Evolutionary conservation across 768 basidiomycete genomes (phyloP).

Genomic region (Rubroboletus pulcherrimus): DNA sequence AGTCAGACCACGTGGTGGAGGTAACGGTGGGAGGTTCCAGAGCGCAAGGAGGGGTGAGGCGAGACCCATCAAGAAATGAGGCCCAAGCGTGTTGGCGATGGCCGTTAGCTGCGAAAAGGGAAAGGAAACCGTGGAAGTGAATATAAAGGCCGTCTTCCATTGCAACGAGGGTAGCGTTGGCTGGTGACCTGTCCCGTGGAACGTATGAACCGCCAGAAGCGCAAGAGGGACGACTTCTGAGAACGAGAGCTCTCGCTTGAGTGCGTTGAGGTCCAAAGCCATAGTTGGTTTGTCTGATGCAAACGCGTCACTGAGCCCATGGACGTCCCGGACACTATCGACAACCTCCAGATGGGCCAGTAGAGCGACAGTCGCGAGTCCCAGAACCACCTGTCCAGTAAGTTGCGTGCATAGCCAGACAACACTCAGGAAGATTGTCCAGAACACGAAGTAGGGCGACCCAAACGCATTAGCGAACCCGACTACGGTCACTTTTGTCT

Average conservation of each 20-base stretch:
- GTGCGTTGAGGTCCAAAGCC: slow-evolving; percentile 30
- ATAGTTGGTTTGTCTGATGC: slow-evolving; percentile 45
- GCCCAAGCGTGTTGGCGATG: slow-evolving; percentile 72
- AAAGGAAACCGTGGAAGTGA: slow-evolving; percentile 65
- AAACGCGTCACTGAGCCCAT: slow-evolving; percentile 50
- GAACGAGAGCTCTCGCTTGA: slow-evolving; percentile 46
- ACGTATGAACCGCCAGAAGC: slow-evolving; percentile 70
- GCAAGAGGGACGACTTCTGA: slow-evolving; percentile 70
- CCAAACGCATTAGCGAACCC: slow-evolving; percentile 92
- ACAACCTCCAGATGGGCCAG: slow-evolving; percentile 77
- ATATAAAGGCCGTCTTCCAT: slow-evolving; percentile 91
- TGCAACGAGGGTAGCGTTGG: slow-evolving; percentile 85
- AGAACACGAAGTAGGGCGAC: slow-evolving; percentile 82
- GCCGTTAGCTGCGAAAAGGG: slow-evolving; percentile 74
- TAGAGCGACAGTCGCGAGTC: slow-evolving; percentile 58
- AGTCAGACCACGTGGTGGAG: slow-evolving; percentile 25
- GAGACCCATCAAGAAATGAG: slow-evolving; percentile 61
- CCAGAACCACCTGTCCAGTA: slow-evolving; percentile 77
- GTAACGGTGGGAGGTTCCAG: slow-evolving; percentile 78
- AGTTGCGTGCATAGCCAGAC: slow-evolving; percentile 61
- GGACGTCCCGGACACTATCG: slow-evolving; percentile 76
- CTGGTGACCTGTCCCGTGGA: slow-evolving; percentile 92
- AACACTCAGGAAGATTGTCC: slow-evolving; percentile 58
- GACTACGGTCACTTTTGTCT: slow-evolving; percentile 54
- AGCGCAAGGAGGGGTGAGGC: slow-evolving; percentile 68